Evolutionary conservation across 2,329 filamentous ascomycete genomes (phyloP).

Genomic region (Pseudogymnoascus sp.): DNA sequence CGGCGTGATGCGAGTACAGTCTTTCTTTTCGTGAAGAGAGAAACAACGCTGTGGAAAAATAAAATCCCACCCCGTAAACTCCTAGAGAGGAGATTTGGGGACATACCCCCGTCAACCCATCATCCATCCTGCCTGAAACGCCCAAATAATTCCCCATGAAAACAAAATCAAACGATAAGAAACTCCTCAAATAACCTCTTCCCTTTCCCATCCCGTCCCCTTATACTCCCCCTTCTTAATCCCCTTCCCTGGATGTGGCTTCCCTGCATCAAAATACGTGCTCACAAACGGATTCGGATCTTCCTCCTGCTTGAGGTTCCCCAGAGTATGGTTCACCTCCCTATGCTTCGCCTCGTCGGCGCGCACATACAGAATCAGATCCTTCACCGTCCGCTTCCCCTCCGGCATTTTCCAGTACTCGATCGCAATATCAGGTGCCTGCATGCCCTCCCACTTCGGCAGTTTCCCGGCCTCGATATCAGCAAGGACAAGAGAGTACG

Average conservation of each 20-base stretch:
- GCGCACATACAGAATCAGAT: constrained; percentile 79
- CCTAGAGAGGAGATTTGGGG: background rate
- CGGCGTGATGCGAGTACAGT: background rate
- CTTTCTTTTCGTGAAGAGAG: background rate
- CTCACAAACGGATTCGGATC: constrained; percentile 92
- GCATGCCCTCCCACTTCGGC: constrained; percentile 70
- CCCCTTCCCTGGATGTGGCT: constrained; percentile 62
- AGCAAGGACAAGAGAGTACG: constrained; percentile 80
- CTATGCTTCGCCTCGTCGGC: constrained; percentile 86
- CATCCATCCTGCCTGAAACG: background rate
- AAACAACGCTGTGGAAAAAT: background rate
- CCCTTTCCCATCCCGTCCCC: constrained; percentile 71
- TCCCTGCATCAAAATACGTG: constrained; percentile 62
- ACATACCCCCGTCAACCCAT: background rate
- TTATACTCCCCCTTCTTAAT: constrained; percentile 49
- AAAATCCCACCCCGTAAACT: background rate
- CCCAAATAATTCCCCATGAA: background rate
- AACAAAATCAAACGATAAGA: background rate
- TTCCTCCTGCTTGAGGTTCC: constrained; percentile 73
- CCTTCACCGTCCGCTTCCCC: constrained; percentile 70
- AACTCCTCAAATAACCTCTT: constrained; percentile 58
- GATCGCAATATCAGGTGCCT: constrained; percentile 80
- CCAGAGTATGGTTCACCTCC: constrained; percentile 91
- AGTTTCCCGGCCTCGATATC: constrained; percentile 81
- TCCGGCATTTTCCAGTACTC: constrained; percentile 94